A percentile compares a stretch with the other conserved stretches of the same genome.
Evolutionary conservation across 2,329 filamentous ascomycete genomes (phyloP).

Genomic region (Coleophoma cylindrospora): DNA sequence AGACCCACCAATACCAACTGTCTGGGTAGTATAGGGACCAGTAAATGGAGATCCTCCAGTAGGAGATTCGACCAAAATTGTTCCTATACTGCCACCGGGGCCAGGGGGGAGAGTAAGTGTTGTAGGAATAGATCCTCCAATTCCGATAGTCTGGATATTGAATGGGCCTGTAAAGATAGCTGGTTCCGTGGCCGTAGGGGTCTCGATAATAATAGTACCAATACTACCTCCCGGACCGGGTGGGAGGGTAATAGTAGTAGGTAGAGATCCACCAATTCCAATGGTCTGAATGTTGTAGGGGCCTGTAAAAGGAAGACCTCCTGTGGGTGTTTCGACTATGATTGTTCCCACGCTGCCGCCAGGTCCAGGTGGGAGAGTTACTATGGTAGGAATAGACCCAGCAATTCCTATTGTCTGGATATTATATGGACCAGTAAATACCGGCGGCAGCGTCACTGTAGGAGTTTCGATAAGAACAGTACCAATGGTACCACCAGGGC

Average conservation of each 20-base stretch:
- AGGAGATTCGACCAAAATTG: not conserved
- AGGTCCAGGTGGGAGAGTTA: not conserved
- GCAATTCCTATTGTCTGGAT: not conserved
- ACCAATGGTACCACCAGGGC: not conserved
- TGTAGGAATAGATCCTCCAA: no score
- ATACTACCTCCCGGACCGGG: not conserved
- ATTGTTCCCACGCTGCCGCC: not conserved
- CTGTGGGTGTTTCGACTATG: not conserved
- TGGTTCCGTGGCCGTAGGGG: not conserved
- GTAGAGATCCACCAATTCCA: not conserved
- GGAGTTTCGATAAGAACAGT: not conserved
- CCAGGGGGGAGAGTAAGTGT: no score
- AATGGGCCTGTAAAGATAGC: not conserved
- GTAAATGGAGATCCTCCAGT: not conserved
- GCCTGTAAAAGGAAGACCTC: not conserved
- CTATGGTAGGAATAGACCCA: not conserved
- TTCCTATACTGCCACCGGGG: not conserved
- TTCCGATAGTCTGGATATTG: no score
- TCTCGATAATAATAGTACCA: not conserved
- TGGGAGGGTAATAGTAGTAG: not conserved
- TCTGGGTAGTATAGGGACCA: not conserved
- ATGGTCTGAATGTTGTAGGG: not conserved
- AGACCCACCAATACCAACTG: not conserved
- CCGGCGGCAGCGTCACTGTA: not conserved
- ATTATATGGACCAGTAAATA: not conserved